Conservation (phyloP, 2,329 filamentous ascomycete species). For the Clarireedia monteithiana region DNA sequence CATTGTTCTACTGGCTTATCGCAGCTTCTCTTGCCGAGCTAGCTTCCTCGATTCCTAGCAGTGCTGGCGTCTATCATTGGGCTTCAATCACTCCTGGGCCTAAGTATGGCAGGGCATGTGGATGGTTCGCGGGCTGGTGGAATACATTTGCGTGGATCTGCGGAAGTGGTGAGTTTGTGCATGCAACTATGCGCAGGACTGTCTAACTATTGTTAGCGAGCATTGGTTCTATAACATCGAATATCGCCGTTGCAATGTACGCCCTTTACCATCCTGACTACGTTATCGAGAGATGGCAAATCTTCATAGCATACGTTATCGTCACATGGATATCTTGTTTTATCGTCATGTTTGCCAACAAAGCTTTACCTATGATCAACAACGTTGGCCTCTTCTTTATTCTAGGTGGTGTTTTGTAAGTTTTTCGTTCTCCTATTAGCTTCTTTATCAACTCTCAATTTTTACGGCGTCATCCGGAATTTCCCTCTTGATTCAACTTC, state of each 20-base stretch:
- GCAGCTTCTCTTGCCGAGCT: slow-evolving; percentile 39
- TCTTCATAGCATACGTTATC: slow-evolving; percentile 41
- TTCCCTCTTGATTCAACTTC: too few species aligned
- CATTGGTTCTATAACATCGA: slow-evolving; percentile 33
- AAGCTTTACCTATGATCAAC: slow-evolving; percentile 43
- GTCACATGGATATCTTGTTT: slow-evolving; percentile 38
- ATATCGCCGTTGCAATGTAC: slow-evolving; percentile 40
- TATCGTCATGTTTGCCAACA: slow-evolving; percentile 46
- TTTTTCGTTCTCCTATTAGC: slow-evolving; percentile 35
- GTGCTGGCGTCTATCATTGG: slow-evolving; percentile 42
- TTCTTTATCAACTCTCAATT: too few species aligned
- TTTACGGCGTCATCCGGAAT: too few species aligned
- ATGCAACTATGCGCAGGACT: background rate
- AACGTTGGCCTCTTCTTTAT: slow-evolving; percentile 47
- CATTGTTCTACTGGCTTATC: slow-evolving; percentile 43
- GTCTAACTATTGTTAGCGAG: slow-evolving; percentile 14
- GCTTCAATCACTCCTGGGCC: slow-evolving; percentile 40
- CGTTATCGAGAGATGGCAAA: slow-evolving; percentile 39
- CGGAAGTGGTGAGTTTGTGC: slow-evolving; percentile 14
- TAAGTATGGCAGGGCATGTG: slow-evolving; percentile 37
- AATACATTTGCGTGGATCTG: slow-evolving; percentile 39
- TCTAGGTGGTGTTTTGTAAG: slow-evolving; percentile 37
- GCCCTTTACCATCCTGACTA: slow-evolving; percentile 39
- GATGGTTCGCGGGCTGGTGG: slow-evolving; percentile 45
- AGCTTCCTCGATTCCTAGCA: slow-evolving; percentile 24